Percentiles rank a stretch among this genome's conserved stretches.
Conservation (phyloP, 495 filamentous ascomycete species). For the Podospora conica region DNA sequence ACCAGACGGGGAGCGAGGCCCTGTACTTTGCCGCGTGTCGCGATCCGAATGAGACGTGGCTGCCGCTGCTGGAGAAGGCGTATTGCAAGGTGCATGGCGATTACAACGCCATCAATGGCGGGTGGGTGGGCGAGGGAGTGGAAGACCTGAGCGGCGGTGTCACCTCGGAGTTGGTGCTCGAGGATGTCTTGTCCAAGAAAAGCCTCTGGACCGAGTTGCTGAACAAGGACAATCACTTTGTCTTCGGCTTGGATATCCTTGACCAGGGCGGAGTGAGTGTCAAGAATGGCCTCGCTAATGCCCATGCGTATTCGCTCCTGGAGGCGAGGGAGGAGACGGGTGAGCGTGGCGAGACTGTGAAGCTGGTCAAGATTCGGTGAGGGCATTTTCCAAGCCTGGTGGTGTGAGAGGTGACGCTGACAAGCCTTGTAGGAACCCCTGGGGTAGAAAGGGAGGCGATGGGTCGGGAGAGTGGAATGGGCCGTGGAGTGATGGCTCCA, state of each 20-base stretch:
- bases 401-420: not conserved
- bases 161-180: slow-evolving; percentile 57
- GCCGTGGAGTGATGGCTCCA: slow-evolving; percentile 58
- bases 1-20: slow-evolving; percentile 44
- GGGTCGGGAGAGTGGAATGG: slow-evolving; percentile 56
- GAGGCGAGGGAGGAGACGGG: slow-evolving; percentile 59
- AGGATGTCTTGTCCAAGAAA: slow-evolving; percentile 57
- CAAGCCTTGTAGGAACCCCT: slow-evolving; percentile 47
- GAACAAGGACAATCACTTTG: slow-evolving; percentile 27
- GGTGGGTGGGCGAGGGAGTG: slow-evolving; percentile 65
- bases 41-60: slow-evolving; percentile 68
- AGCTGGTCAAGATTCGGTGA: slow-evolving; percentile 55
- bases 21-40: slow-evolving; percentile 66
- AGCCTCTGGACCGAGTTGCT: slow-evolving; percentile 66
- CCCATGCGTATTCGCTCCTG: slow-evolving; percentile 70
- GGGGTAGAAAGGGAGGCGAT: slow-evolving; percentile 41
- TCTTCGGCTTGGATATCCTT: slow-evolving; percentile 14
- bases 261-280: not conserved
- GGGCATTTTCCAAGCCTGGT: not conserved
- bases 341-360: slow-evolving; percentile 26
- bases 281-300: slow-evolving; percentile 51
- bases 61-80: slow-evolving; percentile 71
- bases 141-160: slow-evolving; percentile 78
- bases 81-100: slow-evolving; percentile 69
- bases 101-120: slow-evolving; percentile 55